These are phyloP conservation scores for Phytopythium montanum DNA, from an alignment of 352 stramenopile species.

Conservation along the genomic window DNA sequence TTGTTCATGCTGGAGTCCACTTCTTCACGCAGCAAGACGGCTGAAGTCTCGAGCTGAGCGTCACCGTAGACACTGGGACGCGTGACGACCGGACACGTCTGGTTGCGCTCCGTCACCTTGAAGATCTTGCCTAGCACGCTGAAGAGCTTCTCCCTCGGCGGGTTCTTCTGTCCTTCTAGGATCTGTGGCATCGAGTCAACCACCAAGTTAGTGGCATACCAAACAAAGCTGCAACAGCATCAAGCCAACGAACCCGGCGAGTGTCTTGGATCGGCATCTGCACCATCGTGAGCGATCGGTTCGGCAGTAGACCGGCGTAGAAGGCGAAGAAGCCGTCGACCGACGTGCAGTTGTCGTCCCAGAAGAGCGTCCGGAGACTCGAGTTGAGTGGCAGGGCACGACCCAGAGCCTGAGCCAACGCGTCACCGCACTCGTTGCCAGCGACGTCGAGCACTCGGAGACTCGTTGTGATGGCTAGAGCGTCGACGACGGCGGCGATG, in stretches of 20 bases:
- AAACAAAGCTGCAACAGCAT: background rate
- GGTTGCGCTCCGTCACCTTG: constrained; percentile 65
- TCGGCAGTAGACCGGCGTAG: constrained; percentile 54
- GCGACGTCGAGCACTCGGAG: constrained; percentile 72
- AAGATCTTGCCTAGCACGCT: constrained; percentile 71
- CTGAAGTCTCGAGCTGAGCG: background rate
- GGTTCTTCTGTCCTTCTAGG: constrained; percentile 62
- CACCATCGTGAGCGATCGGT: constrained; percentile 62
- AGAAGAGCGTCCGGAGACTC: constrained; percentile 63
- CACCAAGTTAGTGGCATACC: background rate
- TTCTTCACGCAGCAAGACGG: background rate
- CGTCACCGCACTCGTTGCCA: constrained; percentile 70
- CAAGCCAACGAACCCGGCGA: constrained; percentile 38
- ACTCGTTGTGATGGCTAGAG: constrained; percentile 31
- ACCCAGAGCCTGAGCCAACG: constrained; percentile 42
- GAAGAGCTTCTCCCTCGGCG: constrained; percentile 67
- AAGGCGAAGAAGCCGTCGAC: constrained; percentile 66
- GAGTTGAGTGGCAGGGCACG: constrained; percentile 47
- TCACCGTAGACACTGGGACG: background rate
- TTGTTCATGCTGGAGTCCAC: background rate
- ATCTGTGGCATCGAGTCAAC: constrained; percentile 31
- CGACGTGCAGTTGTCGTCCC: constrained; percentile 74
- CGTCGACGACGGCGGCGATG: constrained; percentile 38
- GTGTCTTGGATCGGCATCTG: constrained; percentile 81
- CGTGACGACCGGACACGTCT: background rate